A percentile compares a stretch with the other conserved stretches of the same genome.
These are phyloP conservation scores for Cladorrhinum sp. DNA, from an alignment of 2,329 filamentous ascomycete species.

Conservation along the genomic window DNA sequence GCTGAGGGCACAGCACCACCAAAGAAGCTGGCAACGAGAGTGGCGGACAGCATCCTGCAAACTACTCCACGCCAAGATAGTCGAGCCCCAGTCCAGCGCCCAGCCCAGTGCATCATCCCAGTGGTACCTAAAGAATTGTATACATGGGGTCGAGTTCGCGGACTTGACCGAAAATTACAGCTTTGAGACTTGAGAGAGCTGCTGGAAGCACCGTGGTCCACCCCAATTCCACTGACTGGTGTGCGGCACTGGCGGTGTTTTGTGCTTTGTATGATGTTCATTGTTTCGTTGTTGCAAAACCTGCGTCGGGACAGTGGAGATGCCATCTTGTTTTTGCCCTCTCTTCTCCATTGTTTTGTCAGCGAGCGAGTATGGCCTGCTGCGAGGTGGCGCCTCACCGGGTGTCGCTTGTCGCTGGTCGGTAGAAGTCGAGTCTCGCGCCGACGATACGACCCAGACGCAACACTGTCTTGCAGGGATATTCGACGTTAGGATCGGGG, in stretches of 20 bases:
- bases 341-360: slow-evolving; percentile 13
- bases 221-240: background rate
- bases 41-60: background rate
- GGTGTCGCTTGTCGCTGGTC: slow-evolving; percentile 3
- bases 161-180: background rate
- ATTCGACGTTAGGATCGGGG: background rate
- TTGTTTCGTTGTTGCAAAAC: slow-evolving; percentile 1
- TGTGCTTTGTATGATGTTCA: background rate
- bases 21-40: background rate
- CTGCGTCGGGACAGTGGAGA: slow-evolving; percentile 4
- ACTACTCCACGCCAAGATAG: no score
- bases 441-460: slow-evolving; percentile 21
- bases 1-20: background rate
- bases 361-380: background rate
- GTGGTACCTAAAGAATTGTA: no score
- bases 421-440: background rate
- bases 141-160: no score
- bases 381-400: background rate
- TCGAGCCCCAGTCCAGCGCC: no score
- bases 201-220: no score
- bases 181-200: no score
- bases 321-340: slow-evolving; percentile 11
- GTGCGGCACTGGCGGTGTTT: background rate
- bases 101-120: no score
- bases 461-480: slow-evolving; percentile 10